Percentiles rank a stretch among this genome's conserved stretches.
Conservation (phyloP, 495 filamentous ascomycete genomes). For the Cetradonia linearis region DNA sequence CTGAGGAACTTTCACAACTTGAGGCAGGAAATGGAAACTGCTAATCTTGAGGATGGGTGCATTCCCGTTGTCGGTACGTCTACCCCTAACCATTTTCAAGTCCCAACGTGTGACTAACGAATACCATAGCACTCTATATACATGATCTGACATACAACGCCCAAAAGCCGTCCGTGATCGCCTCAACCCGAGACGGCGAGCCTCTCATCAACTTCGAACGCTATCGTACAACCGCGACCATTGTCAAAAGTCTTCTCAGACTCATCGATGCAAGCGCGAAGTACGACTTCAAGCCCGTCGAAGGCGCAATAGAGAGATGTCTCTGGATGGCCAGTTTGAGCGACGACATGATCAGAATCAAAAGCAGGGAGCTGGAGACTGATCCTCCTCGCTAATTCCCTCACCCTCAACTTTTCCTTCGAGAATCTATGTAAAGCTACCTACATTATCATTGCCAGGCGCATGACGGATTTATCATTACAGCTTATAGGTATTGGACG, state of each 20-base stretch:
- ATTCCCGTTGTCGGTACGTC: conserved; percentile 87
- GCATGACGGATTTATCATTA: background rate
- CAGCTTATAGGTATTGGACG: conserved; percentile 13
- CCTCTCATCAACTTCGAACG: conserved; percentile 92
- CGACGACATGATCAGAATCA: conserved; percentile 67
- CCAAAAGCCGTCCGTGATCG: conserved; percentile 65
- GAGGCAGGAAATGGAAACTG: conserved; percentile 81
- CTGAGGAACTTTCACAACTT: conserved; percentile 84
- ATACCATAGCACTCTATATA: conserved; percentile 59
- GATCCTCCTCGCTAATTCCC: background rate
- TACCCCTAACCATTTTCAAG: background rate
- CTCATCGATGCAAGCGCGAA: conserved; percentile 86
- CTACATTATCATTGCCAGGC: background rate
- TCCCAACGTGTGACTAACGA: conserved; percentile 4
- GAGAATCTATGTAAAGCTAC: background rate
- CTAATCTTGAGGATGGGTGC: conserved; percentile 67
- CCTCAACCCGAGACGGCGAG: conserved; percentile 48
- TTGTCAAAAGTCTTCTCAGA: conserved; percentile 85
- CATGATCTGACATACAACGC: conserved; percentile 96
- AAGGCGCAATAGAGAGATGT: conserved; percentile 79
- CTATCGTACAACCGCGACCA: conserved; percentile 77
- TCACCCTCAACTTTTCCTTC: too few relatives aligned
- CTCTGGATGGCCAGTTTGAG: conserved; percentile 86
- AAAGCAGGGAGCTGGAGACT: conserved; percentile 45
- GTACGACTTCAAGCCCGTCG: conserved; percentile 75